Evolutionary conservation across 2,329 filamentous ascomycete species (phyloP).

Genomic region (Endocalyx cinctus): DNA sequence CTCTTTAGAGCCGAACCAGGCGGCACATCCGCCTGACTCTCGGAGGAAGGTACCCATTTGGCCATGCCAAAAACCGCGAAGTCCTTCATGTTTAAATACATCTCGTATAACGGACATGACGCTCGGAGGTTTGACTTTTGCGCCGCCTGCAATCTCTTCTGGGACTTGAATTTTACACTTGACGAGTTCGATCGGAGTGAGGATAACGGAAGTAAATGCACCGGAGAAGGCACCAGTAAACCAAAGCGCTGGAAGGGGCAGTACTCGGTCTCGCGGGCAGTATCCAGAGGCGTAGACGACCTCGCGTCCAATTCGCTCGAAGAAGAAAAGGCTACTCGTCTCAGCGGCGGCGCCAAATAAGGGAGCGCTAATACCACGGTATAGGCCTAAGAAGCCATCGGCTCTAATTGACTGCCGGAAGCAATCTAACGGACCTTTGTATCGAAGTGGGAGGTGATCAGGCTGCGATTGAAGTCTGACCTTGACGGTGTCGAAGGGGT

Average conservation of each 20-base stretch:
- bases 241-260: constrained; percentile 73
- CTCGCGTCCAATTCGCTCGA: constrained; percentile 71
- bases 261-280: constrained; percentile 46
- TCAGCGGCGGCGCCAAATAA: constrained; percentile 88
- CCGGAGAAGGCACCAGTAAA: constrained; percentile 82
- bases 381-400: constrained; percentile 78
- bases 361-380: constrained; percentile 89
- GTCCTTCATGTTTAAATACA: constrained; percentile 76
- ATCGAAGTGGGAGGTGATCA: constrained; percentile 73
- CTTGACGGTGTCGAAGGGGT: constrained; percentile 98
- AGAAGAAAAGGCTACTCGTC: constrained; percentile 89
- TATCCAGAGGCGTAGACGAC: constrained; percentile 52
- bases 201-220: constrained; percentile 80
- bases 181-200: constrained; percentile 93
- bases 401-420: constrained; percentile 78
- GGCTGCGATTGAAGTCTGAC: constrained; percentile 96
- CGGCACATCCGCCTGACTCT: constrained; percentile 86
- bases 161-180: constrained; percentile 98
- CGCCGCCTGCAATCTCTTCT: constrained; percentile 32
- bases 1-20: constrained; percentile 94
- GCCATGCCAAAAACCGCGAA: constrained; percentile 90
- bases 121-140: constrained; percentile 45
- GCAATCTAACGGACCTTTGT: constrained; percentile 85
- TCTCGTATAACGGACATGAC: constrained; percentile 70
- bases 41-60: constrained; percentile 90